A percentile compares a stretch with the other conserved stretches of the same genome.
Evolutionary conservation across 164 flowering plant species (phyloP).

Genomic region (Santalum album): DNA sequence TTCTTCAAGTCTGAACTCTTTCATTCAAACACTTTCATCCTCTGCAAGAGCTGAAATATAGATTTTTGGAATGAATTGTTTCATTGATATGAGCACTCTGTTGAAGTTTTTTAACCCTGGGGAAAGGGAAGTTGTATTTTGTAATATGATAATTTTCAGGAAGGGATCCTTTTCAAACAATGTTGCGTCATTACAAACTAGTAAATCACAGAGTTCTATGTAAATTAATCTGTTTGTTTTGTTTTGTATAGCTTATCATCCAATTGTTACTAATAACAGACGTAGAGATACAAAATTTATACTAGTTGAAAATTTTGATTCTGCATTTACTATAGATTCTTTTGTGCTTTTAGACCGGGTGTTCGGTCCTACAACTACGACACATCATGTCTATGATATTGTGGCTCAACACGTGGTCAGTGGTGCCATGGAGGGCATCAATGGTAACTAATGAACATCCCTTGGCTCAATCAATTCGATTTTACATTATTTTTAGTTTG

Average conservation of each 20-base stretch:
- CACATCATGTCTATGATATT: constrained; percentile 91
- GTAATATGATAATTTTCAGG: too few relatives aligned
- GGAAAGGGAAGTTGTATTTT: too few relatives aligned
- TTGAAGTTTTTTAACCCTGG: too few relatives aligned
- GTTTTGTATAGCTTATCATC: not conserved
- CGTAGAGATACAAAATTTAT: not conserved
- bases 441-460: constrained; percentile 37
- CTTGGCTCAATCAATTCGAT: not conserved
- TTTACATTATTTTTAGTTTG: too few relatives aligned
- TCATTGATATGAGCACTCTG: too few relatives aligned
- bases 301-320: not conserved
- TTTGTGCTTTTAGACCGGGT: constrained; percentile 61
- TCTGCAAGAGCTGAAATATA: too few relatives aligned
- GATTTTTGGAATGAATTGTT: too few relatives aligned
- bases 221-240: not conserved
- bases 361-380: constrained; percentile 97
- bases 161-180: too few relatives aligned
- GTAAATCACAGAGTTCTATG: not conserved
- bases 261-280: not conserved
- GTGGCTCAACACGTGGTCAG: constrained; percentile 85
- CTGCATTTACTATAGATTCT: constrained; percentile 1
- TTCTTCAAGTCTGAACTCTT: too few relatives aligned
- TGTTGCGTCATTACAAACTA: too few relatives aligned
- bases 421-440: constrained; percentile 95
- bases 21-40: too few relatives aligned